These are phyloP conservation scores for Luvunga scandens DNA, from an alignment of 345 rosid species.

Conservation along the genomic window DNA sequence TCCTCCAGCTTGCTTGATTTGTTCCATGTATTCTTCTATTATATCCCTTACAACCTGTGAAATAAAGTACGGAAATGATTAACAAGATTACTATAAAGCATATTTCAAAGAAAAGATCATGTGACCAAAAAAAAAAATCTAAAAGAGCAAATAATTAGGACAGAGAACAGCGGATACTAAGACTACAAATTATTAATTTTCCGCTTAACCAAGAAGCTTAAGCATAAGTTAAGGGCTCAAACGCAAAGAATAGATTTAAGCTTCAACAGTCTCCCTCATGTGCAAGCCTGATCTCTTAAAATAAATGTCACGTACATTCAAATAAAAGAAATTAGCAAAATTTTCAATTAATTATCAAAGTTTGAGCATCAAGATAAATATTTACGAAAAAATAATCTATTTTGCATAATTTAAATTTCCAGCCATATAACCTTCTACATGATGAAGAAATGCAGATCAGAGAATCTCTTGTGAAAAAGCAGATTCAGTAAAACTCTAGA, in stretches of 20 bases:
- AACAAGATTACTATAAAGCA: background rate
- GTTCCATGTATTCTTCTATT: slow-evolving; percentile 80
- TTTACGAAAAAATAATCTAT: background rate
- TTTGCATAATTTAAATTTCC: background rate
- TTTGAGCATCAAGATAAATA: background rate
- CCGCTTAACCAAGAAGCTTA: background rate
- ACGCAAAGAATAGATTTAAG: background rate
- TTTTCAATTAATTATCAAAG: background rate
- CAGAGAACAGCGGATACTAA: background rate
- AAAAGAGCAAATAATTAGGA: background rate
- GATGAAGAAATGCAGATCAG: background rate
- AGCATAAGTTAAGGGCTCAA: background rate
- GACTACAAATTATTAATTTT: background rate
- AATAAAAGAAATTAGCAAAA: background rate
- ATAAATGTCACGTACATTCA: background rate
- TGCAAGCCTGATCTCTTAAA: background rate
- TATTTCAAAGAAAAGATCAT: background rate
- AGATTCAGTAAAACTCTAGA: background rate
- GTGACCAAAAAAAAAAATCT: background rate
- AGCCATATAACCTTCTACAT: background rate
- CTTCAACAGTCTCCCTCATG: background rate
- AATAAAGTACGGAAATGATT: slow-evolving; percentile 4
- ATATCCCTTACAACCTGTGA: slow-evolving; percentile 77
- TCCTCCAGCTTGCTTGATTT: slow-evolving; percentile 80
- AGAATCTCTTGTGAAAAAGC: background rate